Conservation (phyloP, 768 basidiomycete genomes). For the Tylopilus intermedius region DNA sequence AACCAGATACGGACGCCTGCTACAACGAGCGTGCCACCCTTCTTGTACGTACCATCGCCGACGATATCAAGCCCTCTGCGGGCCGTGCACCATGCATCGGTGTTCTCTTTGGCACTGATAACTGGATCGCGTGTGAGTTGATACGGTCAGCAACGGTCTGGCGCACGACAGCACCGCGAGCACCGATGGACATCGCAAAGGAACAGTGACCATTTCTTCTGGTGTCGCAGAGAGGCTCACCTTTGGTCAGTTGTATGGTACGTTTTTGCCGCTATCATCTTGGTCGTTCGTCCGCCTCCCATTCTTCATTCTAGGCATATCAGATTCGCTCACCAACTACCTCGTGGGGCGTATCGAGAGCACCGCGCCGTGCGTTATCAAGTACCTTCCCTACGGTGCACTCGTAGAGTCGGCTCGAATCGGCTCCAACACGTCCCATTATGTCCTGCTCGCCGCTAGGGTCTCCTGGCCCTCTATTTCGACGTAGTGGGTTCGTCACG, state of each 20-base stretch:
- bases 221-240: constrained; percentile 62
- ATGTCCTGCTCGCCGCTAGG: no score
- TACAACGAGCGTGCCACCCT: constrained; percentile 60
- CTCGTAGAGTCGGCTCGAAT: no score
- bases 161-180: constrained; percentile 21
- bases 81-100: constrained; percentile 38
- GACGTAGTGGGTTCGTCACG: no score
- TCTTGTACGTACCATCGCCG: constrained; percentile 52
- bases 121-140: constrained; percentile 59
- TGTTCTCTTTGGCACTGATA: constrained; percentile 85
- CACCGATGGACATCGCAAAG: constrained; percentile 16
- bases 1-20: constrained; percentile 66
- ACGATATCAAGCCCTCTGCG: constrained; percentile 38
- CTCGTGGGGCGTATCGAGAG: background rate
- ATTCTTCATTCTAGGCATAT: constrained; percentile 59
- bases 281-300: background rate
- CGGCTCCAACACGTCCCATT: no score
- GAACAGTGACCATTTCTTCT: constrained; percentile 40
- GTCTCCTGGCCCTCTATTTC: no score
- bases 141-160: constrained; percentile 52
- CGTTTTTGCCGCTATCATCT: constrained; percentile 12
- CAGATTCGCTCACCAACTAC: constrained; percentile 14
- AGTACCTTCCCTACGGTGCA: no score
- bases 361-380: background rate
- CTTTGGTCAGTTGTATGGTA: constrained; percentile 83